Percentiles rank a stretch among this genome's conserved stretches.
Evolutionary conservation across 2,329 filamentous ascomycete species (phyloP).

Genomic region (Canariomyces notabilis): DNA sequence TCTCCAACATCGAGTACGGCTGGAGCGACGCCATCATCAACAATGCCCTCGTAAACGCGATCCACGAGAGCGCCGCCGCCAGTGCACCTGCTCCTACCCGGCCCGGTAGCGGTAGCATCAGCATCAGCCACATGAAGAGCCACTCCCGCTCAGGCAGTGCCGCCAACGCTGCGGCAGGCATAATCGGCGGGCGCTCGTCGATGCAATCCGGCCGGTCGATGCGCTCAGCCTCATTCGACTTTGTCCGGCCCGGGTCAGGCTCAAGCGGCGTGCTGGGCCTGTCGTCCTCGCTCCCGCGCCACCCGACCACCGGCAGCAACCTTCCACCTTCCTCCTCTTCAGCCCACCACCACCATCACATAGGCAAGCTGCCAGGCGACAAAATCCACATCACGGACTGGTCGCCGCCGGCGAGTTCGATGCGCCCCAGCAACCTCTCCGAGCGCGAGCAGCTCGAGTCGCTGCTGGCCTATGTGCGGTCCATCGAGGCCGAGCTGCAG

Average conservation of each 20-base stretch:
- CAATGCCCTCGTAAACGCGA: constrained; percentile 48
- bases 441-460: constrained; percentile 78
- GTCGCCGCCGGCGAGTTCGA: constrained; percentile 82
- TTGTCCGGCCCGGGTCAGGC: constrained; percentile 50
- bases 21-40: constrained; percentile 85
- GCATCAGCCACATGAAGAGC: too few species aligned
- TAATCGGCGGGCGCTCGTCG: constrained; percentile 29
- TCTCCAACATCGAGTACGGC: constrained; percentile 96
- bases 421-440: constrained; percentile 73
- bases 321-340: not conserved
- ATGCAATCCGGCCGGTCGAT: constrained; percentile 44
- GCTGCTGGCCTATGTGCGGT: constrained; percentile 72
- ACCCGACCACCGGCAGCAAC: not conserved
- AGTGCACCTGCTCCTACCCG: constrained; percentile 23
- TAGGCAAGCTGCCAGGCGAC: constrained; percentile 70
- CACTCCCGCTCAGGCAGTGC: constrained; percentile 48
- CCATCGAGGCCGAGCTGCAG: constrained; percentile 79
- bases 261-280: constrained; percentile 30
- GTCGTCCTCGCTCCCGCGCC: constrained; percentile 15
- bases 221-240: constrained; percentile 57
- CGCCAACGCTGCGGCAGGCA: constrained; percentile 29
- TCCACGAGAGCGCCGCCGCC: constrained; percentile 40
- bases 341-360: constrained; percentile 4
- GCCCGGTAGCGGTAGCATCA: constrained; percentile 28
- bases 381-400: constrained; percentile 80